Base-by-base conservation (phyloP, 768 basidiomycete genomes). In the Boletus rubroflammeus region DNA sequence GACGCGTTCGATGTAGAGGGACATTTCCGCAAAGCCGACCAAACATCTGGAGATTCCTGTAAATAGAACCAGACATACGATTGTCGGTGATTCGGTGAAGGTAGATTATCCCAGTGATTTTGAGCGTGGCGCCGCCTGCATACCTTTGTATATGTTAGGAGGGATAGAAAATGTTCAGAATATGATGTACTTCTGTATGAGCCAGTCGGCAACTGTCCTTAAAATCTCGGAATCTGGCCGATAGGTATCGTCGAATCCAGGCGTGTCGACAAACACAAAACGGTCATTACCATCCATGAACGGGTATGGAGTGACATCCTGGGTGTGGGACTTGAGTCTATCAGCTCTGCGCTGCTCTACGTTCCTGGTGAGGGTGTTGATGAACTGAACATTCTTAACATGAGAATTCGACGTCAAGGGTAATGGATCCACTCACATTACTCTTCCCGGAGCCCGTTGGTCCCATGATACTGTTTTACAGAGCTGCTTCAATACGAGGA, bases 81-180 rank as follows among this genome's bases (percentile, higher is more conserved):
- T 58, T 72, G 48, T 73, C 69, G 26, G 70, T 64, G 41, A 76
- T 74, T 28, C 67, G 63, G 35, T 72, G 69, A 19, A 70, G 39
- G 51, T 73, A 73, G 21, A 73, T 50, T 34, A 75, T 57, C 10
- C 75, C 76, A 19, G 61, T 47, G 5, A 70, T 45, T 14, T 52
- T 66, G 43, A 53, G 47, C 0, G 23, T 39, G 3, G 11, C 9
- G 4, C 42, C 46, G 25, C 10, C 10, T 25, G 54, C 5, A 32
- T 64, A 56, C 15, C 63, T 64, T 55, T 11, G 6, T 23, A 38
- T 28, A 19, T 5, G 26, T 32, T 28, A 34, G 14, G 0, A 15
- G 26, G 40, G 0, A 15, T 4, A 2, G 5, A 11, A n/a, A 41
- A 29, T 3, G 6, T 9, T 23, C 13, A 36, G 1, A 47, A 21